Percentiles rank a stretch among this genome's conserved stretches.
Conservation (phyloP, 106 monocot species). For the Narthecium ossifragum region DNA sequence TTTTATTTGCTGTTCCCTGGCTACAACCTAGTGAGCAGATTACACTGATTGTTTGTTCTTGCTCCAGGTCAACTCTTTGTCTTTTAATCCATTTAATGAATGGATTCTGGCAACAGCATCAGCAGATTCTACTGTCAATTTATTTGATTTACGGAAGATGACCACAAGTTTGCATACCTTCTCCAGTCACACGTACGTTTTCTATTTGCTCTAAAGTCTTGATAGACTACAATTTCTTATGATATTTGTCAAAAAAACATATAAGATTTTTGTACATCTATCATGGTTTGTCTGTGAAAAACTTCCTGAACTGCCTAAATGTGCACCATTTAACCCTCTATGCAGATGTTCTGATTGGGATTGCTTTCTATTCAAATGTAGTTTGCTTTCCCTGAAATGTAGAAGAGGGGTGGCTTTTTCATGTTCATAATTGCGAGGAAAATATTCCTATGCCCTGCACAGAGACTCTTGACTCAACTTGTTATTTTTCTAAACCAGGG, state of each 20-base stretch:
- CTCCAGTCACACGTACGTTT: constrained; percentile 73
- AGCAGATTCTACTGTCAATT: constrained; percentile 67
- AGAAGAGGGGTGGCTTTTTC: too few species aligned
- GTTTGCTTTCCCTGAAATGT: too few species aligned
- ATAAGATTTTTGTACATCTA: neutral
- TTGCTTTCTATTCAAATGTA: too few species aligned
- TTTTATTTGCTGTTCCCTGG: too few species aligned
- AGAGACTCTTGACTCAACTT: neutral
- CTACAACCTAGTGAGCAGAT: too few species aligned
- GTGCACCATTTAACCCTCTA: neutral
- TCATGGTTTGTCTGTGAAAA: neutral
- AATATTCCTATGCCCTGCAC: too few species aligned
- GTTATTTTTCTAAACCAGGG: constrained; percentile 28
- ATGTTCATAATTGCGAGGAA: too few species aligned
- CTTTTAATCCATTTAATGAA: constrained; percentile 88
- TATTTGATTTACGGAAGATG: constrained; percentile 85
- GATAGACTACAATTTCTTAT: too few species aligned
- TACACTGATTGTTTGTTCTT: too few species aligned
- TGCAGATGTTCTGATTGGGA: too few species aligned
- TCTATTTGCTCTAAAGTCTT: too few species aligned
- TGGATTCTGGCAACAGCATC: constrained; percentile 94
- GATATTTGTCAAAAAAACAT: too few species aligned
- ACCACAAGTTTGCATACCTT: constrained; percentile 71
- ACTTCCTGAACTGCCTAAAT: neutral
- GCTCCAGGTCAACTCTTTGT: constrained; percentile 73